Evolutionary conservation across 1,284 basidiomycete species (phyloP), one percentile per base, ranked within the genome.

Genomic region (Cerioporus squamosus): DNA sequence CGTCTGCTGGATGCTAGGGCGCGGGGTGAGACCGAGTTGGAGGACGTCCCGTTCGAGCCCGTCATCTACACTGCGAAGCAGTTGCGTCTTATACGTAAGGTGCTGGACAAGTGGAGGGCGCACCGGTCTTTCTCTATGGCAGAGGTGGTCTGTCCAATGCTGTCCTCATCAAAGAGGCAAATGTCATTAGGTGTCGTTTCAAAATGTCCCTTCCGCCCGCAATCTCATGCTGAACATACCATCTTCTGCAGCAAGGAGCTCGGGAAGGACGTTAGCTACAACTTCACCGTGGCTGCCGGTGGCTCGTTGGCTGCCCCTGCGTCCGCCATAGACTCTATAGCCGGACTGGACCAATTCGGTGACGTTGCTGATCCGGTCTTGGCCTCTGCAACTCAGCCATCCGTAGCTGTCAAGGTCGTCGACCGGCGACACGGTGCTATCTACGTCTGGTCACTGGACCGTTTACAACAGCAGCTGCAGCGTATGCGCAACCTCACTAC

Each of bases 401-500:
- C 90, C 24, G 90, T 97, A 18, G 93, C 89, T 36, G 81, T 98
- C 76, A 98, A 96, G 74, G 91, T 98, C 42, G 79, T 98, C 26
- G 96, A 97, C 77, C 88, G 89, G 70, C 84, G 87, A 47, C 85
- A 95, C 69, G 89, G 87, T 58, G 91, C 92, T 33, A 87, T 97
- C 56, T 96, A 95, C 70, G 81, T 87, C 5, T 99, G 97, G 97
- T 95, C 94, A n/a, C 77, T 97, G 40, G 87, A 92, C 64, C 88
- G 93, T 46, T 86, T 98, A 70, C 87, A 91, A 65, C 91, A 94
- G 66, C 94, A 96, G 60, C 79, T 98, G 7, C 87, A 90, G 63
- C 90, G 93, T 64, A 99, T 99, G 96, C 90, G 95, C 46, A 97
- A 97, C 71, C 80, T 97, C 33, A 93, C 91, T 22, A 88, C 88